Evolutionary conservation across 805 yeast species (phyloP), one percentile per base, ranked within the genome.

Genomic region (Saccharomyces eubayanus): DNA sequence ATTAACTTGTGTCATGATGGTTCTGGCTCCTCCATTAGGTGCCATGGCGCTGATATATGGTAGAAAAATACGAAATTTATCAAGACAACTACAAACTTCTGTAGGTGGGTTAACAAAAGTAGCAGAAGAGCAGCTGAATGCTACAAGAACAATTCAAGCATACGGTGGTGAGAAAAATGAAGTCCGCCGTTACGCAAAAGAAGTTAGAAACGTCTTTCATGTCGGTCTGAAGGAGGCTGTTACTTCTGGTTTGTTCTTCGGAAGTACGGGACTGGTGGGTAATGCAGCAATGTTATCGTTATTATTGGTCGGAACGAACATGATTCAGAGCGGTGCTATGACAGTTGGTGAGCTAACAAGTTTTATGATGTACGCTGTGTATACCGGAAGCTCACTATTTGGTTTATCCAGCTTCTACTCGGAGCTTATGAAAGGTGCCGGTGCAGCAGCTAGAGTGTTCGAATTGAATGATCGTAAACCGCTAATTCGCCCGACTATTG

Each of bases 341-440:
- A 80, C 95, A 0, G 79, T 90, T 43, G 98, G 98, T 51, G 97
- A 91, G 62, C 76, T 92, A 47, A 85, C 96, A 5, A 86, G 96
- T 50, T 92, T 90, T 69, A 85, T 91, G 84, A 87, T 92, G 94
- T 92, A 92, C 71, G 94, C 97, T 0, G 89, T 89, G 1, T 92
- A 88, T 69, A 87, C 96, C 1, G 98, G 97, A 0, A 77, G 89
- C n/a, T 89, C 97, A 8, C 87, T 91, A 62, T 87, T 87, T 69
- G 96, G 97, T 0, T 68, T 92, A 20, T 92, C 96, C 0, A 87
- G 87, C 63, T 92, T 92, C 67, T 92, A 91, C 66, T 83, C 96
- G 2, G 98, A 92, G 68, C 74, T 92, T 55, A 92, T 92, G 97
- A 92, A 92, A 72, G 98, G 97, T 53, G 87, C 91, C 6, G 98